phyloP scores from a whole-genome alignment of 495 filamentous ascomycete species.

The Xylaria grammica region DNA sequence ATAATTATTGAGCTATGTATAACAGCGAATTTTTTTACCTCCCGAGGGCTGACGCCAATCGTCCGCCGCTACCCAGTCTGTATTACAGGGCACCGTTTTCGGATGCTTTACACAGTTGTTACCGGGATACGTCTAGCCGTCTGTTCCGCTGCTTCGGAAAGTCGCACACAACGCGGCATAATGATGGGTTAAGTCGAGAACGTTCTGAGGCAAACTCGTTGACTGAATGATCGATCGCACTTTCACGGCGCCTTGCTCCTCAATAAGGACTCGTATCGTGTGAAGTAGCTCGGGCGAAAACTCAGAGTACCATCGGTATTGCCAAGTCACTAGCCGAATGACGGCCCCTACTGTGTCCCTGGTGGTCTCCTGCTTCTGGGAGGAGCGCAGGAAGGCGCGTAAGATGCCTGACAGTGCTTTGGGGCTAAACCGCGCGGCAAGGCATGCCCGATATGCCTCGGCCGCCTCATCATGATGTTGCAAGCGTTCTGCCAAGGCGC shows the following conservation, averaged over 20 bases:
- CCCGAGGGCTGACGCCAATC: neutral
- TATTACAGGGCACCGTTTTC: neutral
- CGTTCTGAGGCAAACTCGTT: constrained; percentile 87
- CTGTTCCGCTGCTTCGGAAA: constrained; percentile 92
- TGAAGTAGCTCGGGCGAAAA: constrained; percentile 90
- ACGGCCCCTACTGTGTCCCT: constrained; percentile 76
- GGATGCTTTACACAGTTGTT: neutral
- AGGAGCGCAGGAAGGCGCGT: constrained; percentile 74
- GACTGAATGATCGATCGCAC: constrained; percentile 96
- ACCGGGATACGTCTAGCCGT: constrained; percentile 61
- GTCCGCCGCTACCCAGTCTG: neutral
- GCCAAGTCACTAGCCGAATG: constrained; percentile 92
- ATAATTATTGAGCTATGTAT: constrained; percentile 14
- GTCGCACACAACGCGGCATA: constrained; percentile 93
- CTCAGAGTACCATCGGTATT: constrained; percentile 99
- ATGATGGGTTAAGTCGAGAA: constrained; percentile 93
- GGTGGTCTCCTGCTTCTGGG: constrained; percentile 73
- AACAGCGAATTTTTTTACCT: neutral
- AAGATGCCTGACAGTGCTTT: constrained; percentile 87
- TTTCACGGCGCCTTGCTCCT: constrained; percentile 97
- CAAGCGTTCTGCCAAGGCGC: constrained; percentile 87
- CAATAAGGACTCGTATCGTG: constrained; percentile 88
- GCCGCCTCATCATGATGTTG: constrained; percentile 88
- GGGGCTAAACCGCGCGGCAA: constrained; percentile 83
- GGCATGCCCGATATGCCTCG: constrained; percentile 87